These are phyloP conservation scores for Monosporascus sp. DNA, from an alignment of 2,329 filamentous ascomycete genomes.

Conservation along the genomic window DNA sequence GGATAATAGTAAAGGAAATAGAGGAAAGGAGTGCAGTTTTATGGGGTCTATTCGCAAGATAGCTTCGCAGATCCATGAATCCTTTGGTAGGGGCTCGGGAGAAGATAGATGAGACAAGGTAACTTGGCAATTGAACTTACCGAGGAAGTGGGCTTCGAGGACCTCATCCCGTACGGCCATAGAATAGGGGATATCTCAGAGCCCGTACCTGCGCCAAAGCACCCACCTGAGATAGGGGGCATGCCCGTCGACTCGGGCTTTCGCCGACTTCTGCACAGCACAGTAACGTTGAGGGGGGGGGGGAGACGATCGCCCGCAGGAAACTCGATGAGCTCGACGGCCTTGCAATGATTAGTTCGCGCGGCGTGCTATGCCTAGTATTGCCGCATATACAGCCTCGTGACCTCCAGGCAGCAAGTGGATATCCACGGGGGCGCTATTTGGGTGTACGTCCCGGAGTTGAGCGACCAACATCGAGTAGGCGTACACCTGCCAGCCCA, in stretches of 20 bases:
- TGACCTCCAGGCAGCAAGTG: slow-evolving; percentile 72
- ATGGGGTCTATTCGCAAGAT: no score
- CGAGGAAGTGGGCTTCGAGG: no score
- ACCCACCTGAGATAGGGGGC: slow-evolving; percentile 61
- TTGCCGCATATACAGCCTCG: slow-evolving; percentile 64
- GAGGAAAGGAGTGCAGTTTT: no score
- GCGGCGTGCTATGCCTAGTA: slow-evolving; percentile 72
- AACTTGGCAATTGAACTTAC: no score
- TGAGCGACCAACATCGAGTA: slow-evolving; percentile 48
- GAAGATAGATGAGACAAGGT: no score
- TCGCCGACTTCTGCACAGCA: no score
- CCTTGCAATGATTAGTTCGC: slow-evolving; percentile 73
- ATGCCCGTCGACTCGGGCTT: slow-evolving; percentile 48
- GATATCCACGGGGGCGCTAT: slow-evolving; percentile 65
- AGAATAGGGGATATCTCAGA: slow-evolving; percentile 58
- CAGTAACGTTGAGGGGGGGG: no score
- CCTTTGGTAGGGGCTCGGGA: no score
- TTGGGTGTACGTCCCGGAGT: slow-evolving; percentile 62
- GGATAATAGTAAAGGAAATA: no score
- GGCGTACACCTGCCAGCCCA: slow-evolving; percentile 73
- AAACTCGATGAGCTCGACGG: slow-evolving; percentile 68
- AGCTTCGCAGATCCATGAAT: no score
- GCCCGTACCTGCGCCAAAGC: slow-evolving; percentile 55
- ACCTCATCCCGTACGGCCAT: slow-evolving; percentile 31
- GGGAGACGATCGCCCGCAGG: slow-evolving; percentile 53